These are phyloP conservation scores for Pythium monospermum DNA, from an alignment of 352 stramenopile species.

Conservation along the genomic window DNA sequence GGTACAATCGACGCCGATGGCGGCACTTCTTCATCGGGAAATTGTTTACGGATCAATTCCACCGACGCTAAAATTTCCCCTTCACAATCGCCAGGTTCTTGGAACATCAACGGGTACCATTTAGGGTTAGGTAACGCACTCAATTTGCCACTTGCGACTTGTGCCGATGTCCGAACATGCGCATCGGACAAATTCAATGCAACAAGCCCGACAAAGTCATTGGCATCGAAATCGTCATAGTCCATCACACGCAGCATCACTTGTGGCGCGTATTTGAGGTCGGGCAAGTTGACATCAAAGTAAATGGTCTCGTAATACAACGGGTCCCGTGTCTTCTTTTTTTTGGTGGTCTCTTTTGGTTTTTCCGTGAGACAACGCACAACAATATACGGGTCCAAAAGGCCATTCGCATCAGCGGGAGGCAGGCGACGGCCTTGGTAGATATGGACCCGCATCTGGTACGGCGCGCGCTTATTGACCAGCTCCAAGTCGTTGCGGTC, in stretches of 20 bases:
- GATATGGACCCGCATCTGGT: slow-evolving; percentile 79
- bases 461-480: slow-evolving; percentile 76
- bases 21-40: slow-evolving; percentile 58
- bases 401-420: slow-evolving; percentile 76
- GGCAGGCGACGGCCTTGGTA: slow-evolving; percentile 80
- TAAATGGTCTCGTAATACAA: slow-evolving; percentile 87
- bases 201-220: slow-evolving; percentile 63
- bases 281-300: slow-evolving; percentile 82
- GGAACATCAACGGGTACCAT: slow-evolving; percentile 76
- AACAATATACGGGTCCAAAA: slow-evolving; percentile 81
- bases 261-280: slow-evolving; percentile 70
- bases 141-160: slow-evolving; percentile 40
- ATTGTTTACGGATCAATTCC: slow-evolving; percentile 67
- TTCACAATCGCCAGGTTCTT: slow-evolving; percentile 74
- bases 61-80: slow-evolving; percentile 75
- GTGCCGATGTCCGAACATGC: slow-evolving; percentile 57
- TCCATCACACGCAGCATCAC: slow-evolving; percentile 82
- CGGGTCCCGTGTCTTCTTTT: slow-evolving; percentile 77
- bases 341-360: slow-evolving; percentile 58
- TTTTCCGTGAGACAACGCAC: slow-evolving; percentile 81
- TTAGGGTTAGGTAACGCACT: slow-evolving; percentile 50
- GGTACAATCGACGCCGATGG: slow-evolving; percentile 50
- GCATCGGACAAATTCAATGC: slow-evolving; percentile 67
- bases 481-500: slow-evolving; percentile 44
- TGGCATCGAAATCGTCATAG: slow-evolving; percentile 65